Evolutionary conservation across 768 basidiomycete species (phyloP).

Genomic region (Trametes elegans): DNA sequence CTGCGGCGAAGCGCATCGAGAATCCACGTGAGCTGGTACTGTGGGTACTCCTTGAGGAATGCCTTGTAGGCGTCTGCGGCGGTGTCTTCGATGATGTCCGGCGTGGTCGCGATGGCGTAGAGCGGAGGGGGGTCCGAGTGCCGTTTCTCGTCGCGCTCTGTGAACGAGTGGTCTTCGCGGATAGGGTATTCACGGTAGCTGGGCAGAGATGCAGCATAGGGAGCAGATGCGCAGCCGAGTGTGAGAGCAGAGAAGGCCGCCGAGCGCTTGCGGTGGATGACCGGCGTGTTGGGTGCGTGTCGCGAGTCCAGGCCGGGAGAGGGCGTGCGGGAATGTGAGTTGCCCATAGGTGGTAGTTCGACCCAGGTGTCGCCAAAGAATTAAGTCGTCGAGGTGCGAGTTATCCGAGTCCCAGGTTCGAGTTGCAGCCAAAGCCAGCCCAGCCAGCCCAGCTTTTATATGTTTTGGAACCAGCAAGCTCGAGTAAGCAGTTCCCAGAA

Average conservation of each 20-base stretch:
- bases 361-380: conserved; percentile 15
- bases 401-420: conserved; percentile 8
- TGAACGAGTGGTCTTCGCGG: conserved; percentile 18
- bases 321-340: conserved; percentile 21
- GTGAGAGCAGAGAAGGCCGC: conserved; percentile 27
- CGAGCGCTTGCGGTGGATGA: conserved; percentile 25
- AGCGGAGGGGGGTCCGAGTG: conserved; percentile 30
- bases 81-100: conserved; percentile 33
- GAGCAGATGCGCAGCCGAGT: conserved; percentile 26
- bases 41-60: conserved; percentile 41
- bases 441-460: conserved; percentile 22
- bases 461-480: conserved; percentile 14
- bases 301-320: conserved; percentile 14
- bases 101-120: conserved; percentile 24
- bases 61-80: conserved; percentile 43
- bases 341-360: conserved; percentile 18
- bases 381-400: conserved; percentile 8
- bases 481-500: conserved; percentile 19
- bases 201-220: conserved; percentile 14
- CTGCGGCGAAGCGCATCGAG: conserved; percentile 34
- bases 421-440: neutral
- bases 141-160: conserved; percentile 25
- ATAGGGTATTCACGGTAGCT: conserved; percentile 12
- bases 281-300: conserved; percentile 12
- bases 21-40: conserved; percentile 33